Percentiles rank a stretch among this genome's conserved stretches.
These are phyloP conservation scores for Ogataea trehalophila DNA, from an alignment of 805 yeast species.

Conservation along the genomic window DNA sequence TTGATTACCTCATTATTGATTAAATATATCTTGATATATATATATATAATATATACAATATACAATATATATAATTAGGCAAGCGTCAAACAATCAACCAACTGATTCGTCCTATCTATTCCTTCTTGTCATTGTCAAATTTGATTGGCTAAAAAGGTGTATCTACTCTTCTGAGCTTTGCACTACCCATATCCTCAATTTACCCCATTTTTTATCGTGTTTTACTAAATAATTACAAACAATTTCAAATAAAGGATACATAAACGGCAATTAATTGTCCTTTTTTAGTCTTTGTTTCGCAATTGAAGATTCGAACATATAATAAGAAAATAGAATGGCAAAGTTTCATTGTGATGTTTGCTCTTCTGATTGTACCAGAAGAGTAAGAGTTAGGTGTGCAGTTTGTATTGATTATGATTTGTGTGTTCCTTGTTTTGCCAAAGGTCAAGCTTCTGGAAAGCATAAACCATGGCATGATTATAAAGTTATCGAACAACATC, in stretches of 20 bases:
- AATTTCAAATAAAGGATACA: too few species aligned
- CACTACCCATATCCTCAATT: not conserved
- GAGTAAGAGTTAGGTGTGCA: slow-evolving; percentile 90
- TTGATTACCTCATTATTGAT: too few species aligned
- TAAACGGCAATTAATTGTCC: too few species aligned
- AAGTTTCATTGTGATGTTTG: slow-evolving; percentile 93
- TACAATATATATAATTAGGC: too few species aligned
- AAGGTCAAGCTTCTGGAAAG: slow-evolving; percentile 71
- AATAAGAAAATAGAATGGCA: slow-evolving; percentile 24
- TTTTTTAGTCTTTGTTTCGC: too few species aligned
- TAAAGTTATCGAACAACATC: slow-evolving; percentile 86
- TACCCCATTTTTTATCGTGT: not conserved
- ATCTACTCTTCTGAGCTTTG: not conserved
- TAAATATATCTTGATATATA: too few species aligned
- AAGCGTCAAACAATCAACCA: too few species aligned
- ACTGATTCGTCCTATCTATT: too few species aligned
- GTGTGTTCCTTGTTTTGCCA: slow-evolving; percentile 96
- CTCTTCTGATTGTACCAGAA: slow-evolving; percentile 89
- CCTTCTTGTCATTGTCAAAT: too few species aligned
- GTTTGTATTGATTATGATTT: slow-evolving; percentile 89
- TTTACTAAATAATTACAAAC: not conserved
- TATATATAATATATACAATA: too few species aligned
- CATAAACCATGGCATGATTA: slow-evolving; percentile 96
- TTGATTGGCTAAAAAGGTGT: too few species aligned
- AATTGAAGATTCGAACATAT: too few species aligned